Percentiles rank a stretch among this genome's conserved stretches.
Conservation (phyloP, 2,329 filamentous ascomycete genomes). For the Fusarium neocosmosporiellum region DNA sequence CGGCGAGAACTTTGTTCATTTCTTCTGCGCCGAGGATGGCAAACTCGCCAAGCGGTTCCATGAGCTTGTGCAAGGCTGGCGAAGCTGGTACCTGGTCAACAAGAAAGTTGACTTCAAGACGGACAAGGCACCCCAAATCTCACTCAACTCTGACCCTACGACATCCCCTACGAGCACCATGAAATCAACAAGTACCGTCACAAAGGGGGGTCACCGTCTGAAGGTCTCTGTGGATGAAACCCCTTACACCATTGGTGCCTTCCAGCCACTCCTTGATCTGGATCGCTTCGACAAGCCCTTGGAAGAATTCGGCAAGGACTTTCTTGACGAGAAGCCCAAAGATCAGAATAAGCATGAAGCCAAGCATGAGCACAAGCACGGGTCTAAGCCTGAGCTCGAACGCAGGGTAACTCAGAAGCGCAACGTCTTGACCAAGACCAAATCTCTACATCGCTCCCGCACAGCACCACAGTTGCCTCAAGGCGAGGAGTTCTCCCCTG, state of each 20-base stretch:
- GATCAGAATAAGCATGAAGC: constrained; percentile 11
- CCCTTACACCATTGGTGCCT: constrained; percentile 73
- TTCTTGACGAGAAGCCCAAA: constrained; percentile 35
- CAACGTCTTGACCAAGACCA: constrained; percentile 37
- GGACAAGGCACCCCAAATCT: constrained; percentile 28
- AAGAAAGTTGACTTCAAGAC: constrained; percentile 64
- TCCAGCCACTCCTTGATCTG: constrained; percentile 75
- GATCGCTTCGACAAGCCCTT: constrained; percentile 66
- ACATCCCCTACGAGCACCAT: constrained; percentile 39
- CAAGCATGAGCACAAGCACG: constrained; percentile 27
- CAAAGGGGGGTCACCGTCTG: constrained; percentile 46
- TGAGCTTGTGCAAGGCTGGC: constrained; percentile 79
- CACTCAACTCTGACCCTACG: constrained; percentile 8
- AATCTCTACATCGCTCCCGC: constrained; percentile 40
- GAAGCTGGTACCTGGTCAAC: constrained; percentile 90
- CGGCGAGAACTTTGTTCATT: constrained; percentile 89
- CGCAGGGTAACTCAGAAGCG: constrained; percentile 27
- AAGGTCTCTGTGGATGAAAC: constrained; percentile 56
- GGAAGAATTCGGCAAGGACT: constrained; percentile 61
- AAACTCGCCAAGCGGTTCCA: constrained; percentile 76
- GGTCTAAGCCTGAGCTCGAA: constrained; percentile 23
- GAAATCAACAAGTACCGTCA: constrained; percentile 51
- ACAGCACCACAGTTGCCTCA: constrained; percentile 25
- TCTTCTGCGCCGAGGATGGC: constrained; percentile 84
- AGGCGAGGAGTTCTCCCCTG: constrained; percentile 57